Evolutionary conservation across 257 asterid genomes (phyloP).

Genomic region (Jaltomata sinuosa): DNA sequence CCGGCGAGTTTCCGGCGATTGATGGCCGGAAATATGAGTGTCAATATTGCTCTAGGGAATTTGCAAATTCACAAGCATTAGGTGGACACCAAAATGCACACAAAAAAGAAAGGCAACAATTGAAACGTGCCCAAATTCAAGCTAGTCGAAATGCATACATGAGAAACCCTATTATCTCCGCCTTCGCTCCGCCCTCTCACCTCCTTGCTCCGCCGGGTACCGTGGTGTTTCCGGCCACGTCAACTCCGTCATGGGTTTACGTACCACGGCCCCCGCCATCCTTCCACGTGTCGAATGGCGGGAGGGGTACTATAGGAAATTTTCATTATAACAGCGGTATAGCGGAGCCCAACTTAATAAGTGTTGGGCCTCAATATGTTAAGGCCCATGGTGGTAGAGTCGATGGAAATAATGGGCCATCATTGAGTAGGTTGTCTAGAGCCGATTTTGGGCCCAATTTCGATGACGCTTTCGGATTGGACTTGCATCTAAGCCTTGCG

Average conservation of each 20-base stretch:
- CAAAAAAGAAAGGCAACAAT: conserved; percentile 84
- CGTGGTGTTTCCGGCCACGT: conserved; percentile 16
- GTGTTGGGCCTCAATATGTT: conserved; percentile 51
- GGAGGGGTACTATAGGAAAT: conserved; percentile 40
- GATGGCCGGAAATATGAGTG: conserved; percentile 94
- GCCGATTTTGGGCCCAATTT: conserved; percentile 47
- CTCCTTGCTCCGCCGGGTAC: conserved; percentile 52
- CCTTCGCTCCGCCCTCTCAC: conserved; percentile 79
- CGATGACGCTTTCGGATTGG: conserved; percentile 72
- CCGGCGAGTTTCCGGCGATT: conserved; percentile 24
- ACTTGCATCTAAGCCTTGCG: conserved; percentile 84
- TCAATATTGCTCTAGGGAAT: conserved; percentile 85
- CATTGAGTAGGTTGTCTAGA: conserved; percentile 54
- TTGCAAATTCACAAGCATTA: conserved; percentile 89
- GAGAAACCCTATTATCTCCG: conserved; percentile 81
- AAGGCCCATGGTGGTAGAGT: conserved; percentile 46
- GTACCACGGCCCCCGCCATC: conserved; percentile 65
- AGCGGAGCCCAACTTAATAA: conserved; percentile 37
- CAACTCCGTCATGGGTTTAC: conserved; percentile 62
- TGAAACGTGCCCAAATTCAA: conserved; percentile 84
- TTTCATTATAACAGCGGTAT: conserved; percentile 31
- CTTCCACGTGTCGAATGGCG: conserved; percentile 46
- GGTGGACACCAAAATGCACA: conserved; percentile 99
- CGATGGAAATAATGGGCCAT: conserved; percentile 39
- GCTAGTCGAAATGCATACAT: conserved; percentile 83